Evolutionary conservation across 176 grass and related monocot species (phyloP).

Genomic region (Carex myosuroides): DNA sequence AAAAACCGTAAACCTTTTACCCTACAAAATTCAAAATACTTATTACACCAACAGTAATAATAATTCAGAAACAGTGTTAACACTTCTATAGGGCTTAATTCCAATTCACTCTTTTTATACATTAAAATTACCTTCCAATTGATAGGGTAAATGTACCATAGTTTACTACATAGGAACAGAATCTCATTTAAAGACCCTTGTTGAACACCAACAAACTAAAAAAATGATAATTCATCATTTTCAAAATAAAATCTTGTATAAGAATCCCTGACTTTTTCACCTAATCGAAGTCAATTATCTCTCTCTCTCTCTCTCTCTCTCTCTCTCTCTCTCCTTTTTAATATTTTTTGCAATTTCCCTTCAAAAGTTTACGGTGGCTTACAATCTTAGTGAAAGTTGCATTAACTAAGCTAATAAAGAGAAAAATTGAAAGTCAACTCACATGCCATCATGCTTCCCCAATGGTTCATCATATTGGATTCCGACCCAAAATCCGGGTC

Average conservation of each 20-base stretch:
- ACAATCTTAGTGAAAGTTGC: background rate
- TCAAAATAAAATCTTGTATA: background rate
- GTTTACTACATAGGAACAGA: background rate
- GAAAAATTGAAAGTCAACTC: conserved; percentile 31
- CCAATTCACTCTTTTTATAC: too few relatives aligned
- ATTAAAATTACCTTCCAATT: too few relatives aligned
- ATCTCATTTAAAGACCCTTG: background rate
- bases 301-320: too few relatives aligned
- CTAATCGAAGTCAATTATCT: background rate
- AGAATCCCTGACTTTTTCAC: background rate
- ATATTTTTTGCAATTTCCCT: background rate
- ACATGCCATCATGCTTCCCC: conserved; percentile 93
- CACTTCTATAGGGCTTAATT: too few relatives aligned
- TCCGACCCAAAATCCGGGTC: conserved; percentile 80
- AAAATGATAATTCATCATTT: background rate
- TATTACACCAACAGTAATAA: background rate
- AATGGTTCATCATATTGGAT: conserved; percentile 94
- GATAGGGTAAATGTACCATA: background rate
- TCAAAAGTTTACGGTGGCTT: background rate
- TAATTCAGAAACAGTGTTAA: background rate
- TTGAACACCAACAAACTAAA: background rate
- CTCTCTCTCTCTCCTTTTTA: too few relatives aligned
- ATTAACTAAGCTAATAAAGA: background rate
- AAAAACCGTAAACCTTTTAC: conserved; percentile 80
- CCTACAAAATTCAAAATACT: conserved; percentile 36